Base-by-base conservation (phyloP, 805 yeast genomes). In the Ogataea pini region DNA sequence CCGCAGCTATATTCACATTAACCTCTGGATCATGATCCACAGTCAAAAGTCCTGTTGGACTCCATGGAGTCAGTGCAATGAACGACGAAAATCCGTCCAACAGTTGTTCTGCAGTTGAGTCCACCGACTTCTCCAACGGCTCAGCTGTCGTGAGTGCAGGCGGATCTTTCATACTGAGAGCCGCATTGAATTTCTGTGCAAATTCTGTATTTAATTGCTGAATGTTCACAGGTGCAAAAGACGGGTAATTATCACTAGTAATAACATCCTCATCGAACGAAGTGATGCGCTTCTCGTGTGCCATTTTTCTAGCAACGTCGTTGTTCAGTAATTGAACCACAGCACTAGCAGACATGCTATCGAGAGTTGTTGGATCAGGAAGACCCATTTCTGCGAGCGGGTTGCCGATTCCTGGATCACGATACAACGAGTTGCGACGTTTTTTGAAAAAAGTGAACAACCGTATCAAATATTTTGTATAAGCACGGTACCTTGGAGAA, bases 381-480 rank as follows among this genome's bases (percentile, higher is more conserved):
- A 27, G 33, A 4, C 20, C 25, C 34, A 45, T 36, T 33, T 36
- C 33, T 7, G 22, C 33, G 2, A 49, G 48, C 25, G 53, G 52
- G 20, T 49, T 36, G 9, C 39, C 44, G 19, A 50, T 32, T 28
- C 47, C 37, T 12, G 50, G 19, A 43, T 52, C 38, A 24, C 47
- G 43, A 31, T 37, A 48, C 29, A 54, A 24, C 10, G 46, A 24
- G 10, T 48, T 20, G 25, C 55, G 40, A 42, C 61, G 54, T 17
- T 48, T 49, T 27, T 46, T 48, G 37, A 57, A 57, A 36, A 41
- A 55, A 13, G 46, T n/a, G 14, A 51, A 47, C 7, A 51, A 34
- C 46, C 61, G 49, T 2, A 53, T 36, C 29, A 57, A 36, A 42
- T 57, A 57, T 4, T 47, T 51, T 5, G 51, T 36, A 24, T 46